Evolutionary conservation across 805 yeast genomes (phyloP).

Genomic region (Metschnikowia hibisci): DNA sequence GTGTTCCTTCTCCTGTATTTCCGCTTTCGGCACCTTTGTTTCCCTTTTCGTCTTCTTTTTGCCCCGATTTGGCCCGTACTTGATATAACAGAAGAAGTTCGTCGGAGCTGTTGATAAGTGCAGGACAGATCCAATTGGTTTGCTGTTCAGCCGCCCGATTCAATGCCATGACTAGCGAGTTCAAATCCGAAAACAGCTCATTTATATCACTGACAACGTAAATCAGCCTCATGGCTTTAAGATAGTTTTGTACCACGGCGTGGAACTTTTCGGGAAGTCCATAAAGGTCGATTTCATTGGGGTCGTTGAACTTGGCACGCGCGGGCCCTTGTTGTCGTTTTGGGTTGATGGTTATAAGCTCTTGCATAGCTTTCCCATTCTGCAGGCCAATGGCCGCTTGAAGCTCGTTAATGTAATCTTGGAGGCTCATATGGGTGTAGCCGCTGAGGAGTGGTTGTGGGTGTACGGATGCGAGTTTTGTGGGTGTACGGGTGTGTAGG

Average conservation of each 20-base stretch:
- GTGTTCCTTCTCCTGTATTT: constrained; percentile 16
- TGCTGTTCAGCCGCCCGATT: constrained; percentile 53
- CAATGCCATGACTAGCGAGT: constrained; percentile 42
- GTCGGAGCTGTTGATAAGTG: constrained; percentile 38
- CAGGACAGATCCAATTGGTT: constrained; percentile 48
- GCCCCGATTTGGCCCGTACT: constrained; percentile 27
- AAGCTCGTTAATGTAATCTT: constrained; percentile 23
- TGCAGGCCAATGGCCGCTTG: constrained; percentile 18
- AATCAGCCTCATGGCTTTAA: constrained; percentile 34
- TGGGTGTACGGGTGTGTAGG: not conserved
- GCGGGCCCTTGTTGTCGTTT: constrained; percentile 26
- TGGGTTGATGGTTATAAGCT: constrained; percentile 35
- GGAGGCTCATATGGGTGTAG: constrained; percentile 11
- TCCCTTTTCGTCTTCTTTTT: constrained; percentile 13
- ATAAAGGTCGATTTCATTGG: constrained; percentile 39
- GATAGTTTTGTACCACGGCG: constrained; percentile 25
- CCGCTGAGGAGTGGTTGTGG: not conserved
- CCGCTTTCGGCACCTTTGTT: constrained; percentile 11
- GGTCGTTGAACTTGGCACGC: constrained; percentile 32
- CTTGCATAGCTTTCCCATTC: constrained; percentile 18
- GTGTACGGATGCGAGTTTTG: not conserved
- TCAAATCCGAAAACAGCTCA: constrained; percentile 29
- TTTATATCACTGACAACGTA: constrained; percentile 31
- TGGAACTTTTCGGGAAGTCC: constrained; percentile 35
- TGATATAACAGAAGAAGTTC: constrained; percentile 40